Evolutionary conservation across 345 rosid species (phyloP).

Genomic region (Melaleuca alternifolia): DNA sequence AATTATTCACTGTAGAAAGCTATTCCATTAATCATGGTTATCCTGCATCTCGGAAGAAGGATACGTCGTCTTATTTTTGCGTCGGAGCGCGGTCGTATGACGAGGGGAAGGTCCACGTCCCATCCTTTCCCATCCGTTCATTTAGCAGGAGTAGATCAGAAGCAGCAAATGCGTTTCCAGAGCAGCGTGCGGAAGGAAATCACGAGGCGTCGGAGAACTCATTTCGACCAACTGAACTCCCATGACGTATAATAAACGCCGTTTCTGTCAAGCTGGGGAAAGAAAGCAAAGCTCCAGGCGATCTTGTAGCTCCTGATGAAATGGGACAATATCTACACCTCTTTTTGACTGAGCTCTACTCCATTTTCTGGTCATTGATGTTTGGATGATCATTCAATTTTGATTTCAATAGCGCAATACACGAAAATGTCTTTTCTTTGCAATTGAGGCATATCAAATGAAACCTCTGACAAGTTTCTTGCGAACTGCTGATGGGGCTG

Average conservation of each 20-base stretch:
- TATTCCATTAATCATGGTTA: background rate
- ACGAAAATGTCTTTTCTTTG: background rate
- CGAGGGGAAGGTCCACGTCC: background rate
- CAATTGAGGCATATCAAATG: background rate
- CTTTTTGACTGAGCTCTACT: background rate
- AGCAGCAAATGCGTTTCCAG: background rate
- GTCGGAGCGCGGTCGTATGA: background rate
- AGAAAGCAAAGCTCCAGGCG: background rate
- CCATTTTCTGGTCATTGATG: background rate
- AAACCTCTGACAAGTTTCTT: rapidly evolving
- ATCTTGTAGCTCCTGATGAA: background rate
- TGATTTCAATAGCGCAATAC: background rate
- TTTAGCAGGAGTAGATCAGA: background rate
- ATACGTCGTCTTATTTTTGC: background rate
- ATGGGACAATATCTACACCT: background rate
- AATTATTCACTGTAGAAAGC: background rate
- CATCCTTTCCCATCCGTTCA: background rate
- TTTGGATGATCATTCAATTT: background rate
- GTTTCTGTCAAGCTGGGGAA: background rate
- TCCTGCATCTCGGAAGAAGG: background rate
- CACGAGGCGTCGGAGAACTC: background rate
- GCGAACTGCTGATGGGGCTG: background rate
- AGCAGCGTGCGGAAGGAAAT: background rate
- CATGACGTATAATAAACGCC: background rate
- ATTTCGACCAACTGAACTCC: background rate